Evolutionary conservation across 164 flowering plant species (phyloP).

Genomic region (Macadamia integrifolia): DNA sequence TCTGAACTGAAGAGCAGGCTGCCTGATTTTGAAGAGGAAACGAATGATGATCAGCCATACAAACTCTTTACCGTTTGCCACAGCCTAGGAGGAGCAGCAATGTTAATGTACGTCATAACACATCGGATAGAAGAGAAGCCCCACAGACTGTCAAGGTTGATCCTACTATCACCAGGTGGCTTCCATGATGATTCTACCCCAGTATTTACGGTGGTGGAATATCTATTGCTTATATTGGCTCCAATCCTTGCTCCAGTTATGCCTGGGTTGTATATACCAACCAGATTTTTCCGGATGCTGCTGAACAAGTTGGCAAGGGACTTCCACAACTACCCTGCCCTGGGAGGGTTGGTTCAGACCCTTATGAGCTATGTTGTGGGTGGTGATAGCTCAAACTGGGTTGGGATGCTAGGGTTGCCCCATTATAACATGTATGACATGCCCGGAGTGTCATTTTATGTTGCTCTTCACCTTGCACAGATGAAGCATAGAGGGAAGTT

Average conservation of each 20-base stretch:
- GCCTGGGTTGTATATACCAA: constrained; percentile 90
- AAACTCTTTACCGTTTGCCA: constrained; percentile 81
- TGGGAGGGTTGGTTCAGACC: constrained; percentile 96
- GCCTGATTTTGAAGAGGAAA: constrained; percentile 35
- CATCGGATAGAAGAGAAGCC: constrained; percentile 70
- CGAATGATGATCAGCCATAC: constrained; percentile 60
- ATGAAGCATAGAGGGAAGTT: constrained; percentile 67
- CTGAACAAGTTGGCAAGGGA: constrained; percentile 92
- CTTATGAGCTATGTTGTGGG: constrained; percentile 87
- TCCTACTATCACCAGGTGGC: constrained; percentile 91
- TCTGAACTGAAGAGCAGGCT: constrained; percentile 49
- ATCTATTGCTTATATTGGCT: constrained; percentile 38
- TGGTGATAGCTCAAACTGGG: constrained; percentile 98
- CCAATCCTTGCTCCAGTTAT: constrained; percentile 62
- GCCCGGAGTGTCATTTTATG: constrained; percentile 88
- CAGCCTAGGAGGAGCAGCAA: constrained; percentile 94
- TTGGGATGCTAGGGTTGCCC: constrained; percentile 77
- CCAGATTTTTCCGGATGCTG: constrained; percentile 90
- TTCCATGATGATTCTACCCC: constrained; percentile 76
- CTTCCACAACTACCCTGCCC: constrained; percentile 89
- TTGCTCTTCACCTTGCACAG: constrained; percentile 87
- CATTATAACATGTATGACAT: constrained; percentile 98
- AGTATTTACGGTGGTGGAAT: constrained; percentile 46
- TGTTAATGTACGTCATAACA: constrained; percentile 72
- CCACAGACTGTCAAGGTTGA: constrained; percentile 79